Base-by-base conservation (phyloP, 1,139 yeast species). In the Diutina sp. region DNA sequence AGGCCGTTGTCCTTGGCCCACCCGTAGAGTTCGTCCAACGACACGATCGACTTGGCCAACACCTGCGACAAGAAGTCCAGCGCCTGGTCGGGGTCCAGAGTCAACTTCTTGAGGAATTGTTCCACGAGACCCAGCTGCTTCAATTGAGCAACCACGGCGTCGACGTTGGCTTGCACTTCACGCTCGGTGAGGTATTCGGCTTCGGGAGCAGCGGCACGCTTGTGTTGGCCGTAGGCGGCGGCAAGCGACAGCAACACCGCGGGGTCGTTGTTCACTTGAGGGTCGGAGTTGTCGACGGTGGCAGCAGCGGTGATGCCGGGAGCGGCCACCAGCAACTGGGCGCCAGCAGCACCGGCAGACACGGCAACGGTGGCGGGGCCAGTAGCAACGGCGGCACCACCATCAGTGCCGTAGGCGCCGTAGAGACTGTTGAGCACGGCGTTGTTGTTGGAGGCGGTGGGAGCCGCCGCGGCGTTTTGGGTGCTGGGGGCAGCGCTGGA, bases 51-150 rank as follows among this genome's bases (percentile, higher is more conserved):
- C 53, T 50, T 30, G n/a, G 41, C 45, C 53, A 50, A 50, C 29
- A 50, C 53, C 16, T 50, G 53, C 11, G 41, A 11, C 53, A 50
- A 50, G n/a, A 50, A 50, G 41, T 50, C 53, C 18, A n/a, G 28
- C 21, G 53, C 53, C 16, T 50, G 30, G 44, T 9, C 14, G 12
- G 53, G 44, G 53, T 50, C 45, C 18, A n/a, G 29, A n/a, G 53
- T 50, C 44, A 50, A 32, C 35, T 50, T 50, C 14, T 14, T 32
- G 29, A 50, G 44, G 53, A 50, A 50, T 6, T 30, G 28, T 21
- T 30, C 44, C 29, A 50, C 53, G 8, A 50, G n/a, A 4, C 45
- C 53, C 41, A 32, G 44, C 8, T 30, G 41, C 45, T 50, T 50
- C 53, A 50, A 50, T 32, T 50, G 41, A 6, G 53, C n/a, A 6